A percentile compares a stretch with the other conserved stretches of the same genome.
Conservation (phyloP, 2,329 filamentous ascomycete genomes). For the Nothopassalora personata region DNA sequence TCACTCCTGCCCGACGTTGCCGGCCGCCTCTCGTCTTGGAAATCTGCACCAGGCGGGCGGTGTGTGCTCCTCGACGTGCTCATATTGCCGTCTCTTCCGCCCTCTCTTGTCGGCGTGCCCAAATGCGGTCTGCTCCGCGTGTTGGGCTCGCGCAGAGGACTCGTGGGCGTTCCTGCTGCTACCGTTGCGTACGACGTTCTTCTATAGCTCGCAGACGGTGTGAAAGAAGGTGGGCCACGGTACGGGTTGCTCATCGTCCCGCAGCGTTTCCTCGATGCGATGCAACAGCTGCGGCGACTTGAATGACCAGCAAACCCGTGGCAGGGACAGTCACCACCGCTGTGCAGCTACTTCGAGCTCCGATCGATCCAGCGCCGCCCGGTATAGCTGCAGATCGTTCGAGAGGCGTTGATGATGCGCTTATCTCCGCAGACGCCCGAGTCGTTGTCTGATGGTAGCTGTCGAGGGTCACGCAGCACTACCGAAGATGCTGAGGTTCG, state of each 20-base stretch:
- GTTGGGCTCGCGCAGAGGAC: background rate
- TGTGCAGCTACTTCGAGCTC: background rate
- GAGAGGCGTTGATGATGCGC: constrained; percentile 1
- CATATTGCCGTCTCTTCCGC: constrained; percentile 3
- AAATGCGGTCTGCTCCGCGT: background rate
- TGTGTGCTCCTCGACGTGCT: background rate
- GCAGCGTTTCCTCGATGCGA: background rate
- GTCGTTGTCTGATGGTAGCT: background rate
- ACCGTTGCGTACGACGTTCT: constrained; percentile 7
- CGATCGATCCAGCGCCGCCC: background rate
- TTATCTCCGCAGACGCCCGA: constrained; percentile 5
- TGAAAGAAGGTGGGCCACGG: background rate
- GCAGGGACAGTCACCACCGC: background rate
- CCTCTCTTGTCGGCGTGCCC: background rate
- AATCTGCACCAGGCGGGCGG: constrained; percentile 5
- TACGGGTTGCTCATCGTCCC: constrained; percentile 7
- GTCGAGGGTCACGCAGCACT: background rate
- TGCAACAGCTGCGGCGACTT: background rate
- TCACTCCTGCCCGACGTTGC: constrained; percentile 4
- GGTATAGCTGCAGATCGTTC: background rate
- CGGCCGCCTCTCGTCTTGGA: constrained; percentile 6
- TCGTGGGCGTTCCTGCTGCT: background rate
- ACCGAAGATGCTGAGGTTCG: background rate
- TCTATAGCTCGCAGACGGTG: background rate
- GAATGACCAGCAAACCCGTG: constrained; percentile 6